These are phyloP conservation scores for Acmispon strigosus DNA, from an alignment of 306 rosid species.

Conservation along the genomic window DNA sequence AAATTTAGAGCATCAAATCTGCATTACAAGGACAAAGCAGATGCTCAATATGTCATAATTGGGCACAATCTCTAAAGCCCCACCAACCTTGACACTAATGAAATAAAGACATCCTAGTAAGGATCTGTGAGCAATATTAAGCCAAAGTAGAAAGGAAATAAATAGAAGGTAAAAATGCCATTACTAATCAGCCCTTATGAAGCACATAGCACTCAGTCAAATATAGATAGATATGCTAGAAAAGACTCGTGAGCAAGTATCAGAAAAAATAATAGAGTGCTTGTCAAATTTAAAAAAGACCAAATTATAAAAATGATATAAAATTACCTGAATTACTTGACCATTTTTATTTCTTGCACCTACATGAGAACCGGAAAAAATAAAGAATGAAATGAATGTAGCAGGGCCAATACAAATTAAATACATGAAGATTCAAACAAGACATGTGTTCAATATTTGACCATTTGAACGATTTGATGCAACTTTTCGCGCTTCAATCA, in stretches of 20 bases:
- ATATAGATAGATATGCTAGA: not conserved
- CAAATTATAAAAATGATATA: not conserved
- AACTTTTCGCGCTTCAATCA: conserved; percentile 63
- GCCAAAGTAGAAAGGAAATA: not conserved
- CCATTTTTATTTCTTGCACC: conserved; percentile 48
- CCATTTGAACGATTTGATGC: conserved; percentile 46
- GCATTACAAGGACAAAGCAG: not conserved
- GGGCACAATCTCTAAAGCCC: not conserved
- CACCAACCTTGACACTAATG: not conserved
- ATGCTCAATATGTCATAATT: not conserved
- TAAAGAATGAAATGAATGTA: not conserved
- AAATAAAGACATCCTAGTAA: not conserved
- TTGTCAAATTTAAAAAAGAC: not conserved
- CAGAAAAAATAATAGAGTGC: not conserved
- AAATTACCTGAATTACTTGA: conserved; percentile 56
- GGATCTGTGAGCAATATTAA: not conserved
- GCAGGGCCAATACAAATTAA: not conserved
- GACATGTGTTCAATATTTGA: conserved; percentile 15
- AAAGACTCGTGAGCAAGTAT: not conserved
- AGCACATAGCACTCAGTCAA: not conserved
- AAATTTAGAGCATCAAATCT: not conserved
- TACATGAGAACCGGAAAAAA: conserved; percentile 23
- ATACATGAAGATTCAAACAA: conserved; percentile 1
- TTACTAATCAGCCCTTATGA: not conserved
- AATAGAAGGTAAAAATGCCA: not conserved